Conservation (phyloP, 768 basidiomycete genomes). For the Hygrophorus russula region DNA sequence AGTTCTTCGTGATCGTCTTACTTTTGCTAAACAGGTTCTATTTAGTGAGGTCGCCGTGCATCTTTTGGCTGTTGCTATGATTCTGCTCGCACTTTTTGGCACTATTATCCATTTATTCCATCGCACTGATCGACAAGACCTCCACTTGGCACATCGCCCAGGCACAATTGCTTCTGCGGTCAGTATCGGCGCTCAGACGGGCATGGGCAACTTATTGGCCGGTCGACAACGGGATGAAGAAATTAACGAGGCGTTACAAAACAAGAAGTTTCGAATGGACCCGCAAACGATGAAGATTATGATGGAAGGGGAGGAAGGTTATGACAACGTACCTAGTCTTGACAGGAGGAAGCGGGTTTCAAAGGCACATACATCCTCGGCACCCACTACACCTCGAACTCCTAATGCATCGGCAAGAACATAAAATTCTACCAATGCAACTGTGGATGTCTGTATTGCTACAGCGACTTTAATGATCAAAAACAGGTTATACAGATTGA, state of each 20-base stretch:
- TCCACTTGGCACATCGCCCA: conserved; percentile 35
- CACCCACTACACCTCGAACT: not conserved
- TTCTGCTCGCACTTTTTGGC: conserved; percentile 32
- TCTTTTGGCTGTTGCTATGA: conserved; percentile 27
- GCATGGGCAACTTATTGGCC: conserved; percentile 32
- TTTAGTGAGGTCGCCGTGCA: conserved; percentile 31
- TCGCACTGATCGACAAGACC: conserved; percentile 27
- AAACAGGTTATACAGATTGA: too few relatives aligned
- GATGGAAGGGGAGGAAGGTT: conserved; percentile 42
- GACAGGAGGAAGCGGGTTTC: conserved; percentile 23
- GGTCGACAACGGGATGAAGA: conserved; percentile 28
- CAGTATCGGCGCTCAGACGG: conserved; percentile 40
- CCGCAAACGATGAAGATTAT: conserved; percentile 37
- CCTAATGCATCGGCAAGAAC: not conserved
- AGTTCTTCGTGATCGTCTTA: not conserved
- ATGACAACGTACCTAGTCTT: conserved; percentile 27
- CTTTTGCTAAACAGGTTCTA: not conserved
- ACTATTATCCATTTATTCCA: conserved; percentile 38
- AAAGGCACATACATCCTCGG: not conserved
- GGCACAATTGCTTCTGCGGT: conserved; percentile 49
- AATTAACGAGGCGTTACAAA: conserved; percentile 27
- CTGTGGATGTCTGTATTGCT: not conserved
- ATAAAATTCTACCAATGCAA: not conserved
- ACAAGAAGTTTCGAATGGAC: conserved; percentile 41
- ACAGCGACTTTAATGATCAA: too few relatives aligned